Base-by-base conservation (phyloP, 192 early-diverging fungal species). In the Chytriomyces hyalinus region DNA sequence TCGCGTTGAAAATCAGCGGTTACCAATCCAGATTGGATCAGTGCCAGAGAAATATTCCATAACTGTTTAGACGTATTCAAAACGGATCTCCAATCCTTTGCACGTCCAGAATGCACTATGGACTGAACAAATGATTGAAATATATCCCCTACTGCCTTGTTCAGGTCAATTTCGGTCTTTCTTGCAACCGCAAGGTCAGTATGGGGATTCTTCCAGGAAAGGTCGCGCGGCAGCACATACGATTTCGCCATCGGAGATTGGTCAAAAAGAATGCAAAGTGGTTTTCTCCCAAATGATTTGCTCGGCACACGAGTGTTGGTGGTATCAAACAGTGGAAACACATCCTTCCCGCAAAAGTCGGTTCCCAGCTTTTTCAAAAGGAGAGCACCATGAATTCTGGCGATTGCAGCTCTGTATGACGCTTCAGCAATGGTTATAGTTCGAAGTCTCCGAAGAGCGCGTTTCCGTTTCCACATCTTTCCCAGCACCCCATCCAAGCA, bases 61-160 rank as follows among this genome's bases (percentile, higher is more conserved):
- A 88, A 67, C 26, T 51, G 26, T 26, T 76, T 60, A 68, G 69
- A 61, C 15, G 72, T 70, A 15, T 76, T 53, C 22, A 85, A 8
- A 4, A 85, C 80, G 26, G 79, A 69, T 5, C 63, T 61, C 80
- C 81, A 83, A 17, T 76, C 47, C 15, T 67, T 70, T 1, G 80
- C 71, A 60, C 87, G 73, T 6, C 70, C 20, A 6, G 84, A 79
- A 36, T 84, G 73, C n/a, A 81, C 78, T 60, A 82, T 63, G 11
- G 83, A 75, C 57, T 88, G 87, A 13, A 81, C 82, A 62, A 83
- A 74, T 10, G 49, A 24, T 71, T 88, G 87, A 22, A 84, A 67
- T 36, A 76, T 76, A 11, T 88, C 87, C 6, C 49, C 46, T 57
- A 75, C 48, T 17, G 47, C 53, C 53, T 75, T 73, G 62, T 64